Evolutionary conservation across 2,329 filamentous ascomycete species (phyloP).

Genomic region (Venturia pyrina): DNA sequence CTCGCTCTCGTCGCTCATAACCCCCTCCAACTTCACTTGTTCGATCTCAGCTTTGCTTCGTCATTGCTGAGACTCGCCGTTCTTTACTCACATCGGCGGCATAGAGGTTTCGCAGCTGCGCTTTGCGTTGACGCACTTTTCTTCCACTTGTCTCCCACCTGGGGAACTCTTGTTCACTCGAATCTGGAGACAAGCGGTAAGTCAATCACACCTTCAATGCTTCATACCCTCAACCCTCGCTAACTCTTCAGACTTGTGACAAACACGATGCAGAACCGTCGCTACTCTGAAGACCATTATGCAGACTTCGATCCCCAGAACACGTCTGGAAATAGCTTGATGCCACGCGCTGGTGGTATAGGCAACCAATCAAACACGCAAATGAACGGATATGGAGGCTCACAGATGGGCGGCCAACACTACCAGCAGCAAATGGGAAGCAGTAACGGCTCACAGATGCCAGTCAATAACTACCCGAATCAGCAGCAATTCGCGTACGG

Average conservation of each 20-base stretch:
- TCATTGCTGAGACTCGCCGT: not conserved
- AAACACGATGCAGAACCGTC: not conserved
- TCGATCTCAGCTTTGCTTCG: not conserved
- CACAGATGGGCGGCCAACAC: not conserved
- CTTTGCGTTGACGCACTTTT: not conserved
- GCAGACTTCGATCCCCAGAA: not conserved
- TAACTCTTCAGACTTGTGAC: not conserved
- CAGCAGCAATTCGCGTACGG: not conserved
- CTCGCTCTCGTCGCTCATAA: not conserved
- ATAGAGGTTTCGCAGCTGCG: not conserved
- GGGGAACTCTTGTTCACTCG: not conserved
- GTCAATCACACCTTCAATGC: not conserved
- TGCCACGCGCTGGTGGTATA: not conserved
- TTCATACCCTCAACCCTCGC: not conserved
- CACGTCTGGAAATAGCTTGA: not conserved
- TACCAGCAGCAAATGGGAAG: not conserved
- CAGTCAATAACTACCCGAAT: not conserved
- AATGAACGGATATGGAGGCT: not conserved
- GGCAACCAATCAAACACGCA: not conserved
- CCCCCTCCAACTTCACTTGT: not conserved
- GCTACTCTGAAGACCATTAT: not conserved
- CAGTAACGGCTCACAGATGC: not conserved
- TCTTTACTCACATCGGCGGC: not conserved
- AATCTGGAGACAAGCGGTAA: not conserved
- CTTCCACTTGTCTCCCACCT: not conserved